These are phyloP conservation scores for Xylariaceae sp. DNA, from an alignment of 2,329 filamentous ascomycete genomes.

Conservation along the genomic window DNA sequence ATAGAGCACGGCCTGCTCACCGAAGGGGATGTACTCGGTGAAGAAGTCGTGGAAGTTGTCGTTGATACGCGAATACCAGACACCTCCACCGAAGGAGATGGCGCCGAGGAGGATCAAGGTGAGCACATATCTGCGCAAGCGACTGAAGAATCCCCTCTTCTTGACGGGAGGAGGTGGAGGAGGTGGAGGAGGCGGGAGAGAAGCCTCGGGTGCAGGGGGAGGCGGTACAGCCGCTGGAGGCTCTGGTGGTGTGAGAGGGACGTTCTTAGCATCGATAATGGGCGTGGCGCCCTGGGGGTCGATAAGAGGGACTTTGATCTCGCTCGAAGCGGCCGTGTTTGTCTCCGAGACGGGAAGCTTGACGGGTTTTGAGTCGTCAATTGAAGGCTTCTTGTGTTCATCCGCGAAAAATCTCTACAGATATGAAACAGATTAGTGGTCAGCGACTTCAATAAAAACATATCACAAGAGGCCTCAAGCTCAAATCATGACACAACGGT, in stretches of 20 bases:
- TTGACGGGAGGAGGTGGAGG: slow-evolving; percentile 41
- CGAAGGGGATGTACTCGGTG: slow-evolving; percentile 92
- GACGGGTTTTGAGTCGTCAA: slow-evolving; percentile 45
- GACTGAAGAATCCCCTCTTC: slow-evolving; percentile 65
- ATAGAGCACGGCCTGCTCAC: slow-evolving; percentile 90
- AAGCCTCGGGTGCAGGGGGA: slow-evolving; percentile 24
- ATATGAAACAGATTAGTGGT: slow-evolving; percentile 6
- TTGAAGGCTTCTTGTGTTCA: slow-evolving; percentile 47
- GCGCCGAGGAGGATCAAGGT: slow-evolving; percentile 72
- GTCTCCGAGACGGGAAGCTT: slow-evolving; percentile 54
- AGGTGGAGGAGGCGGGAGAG: slow-evolving; percentile 27
- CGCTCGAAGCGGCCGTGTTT: slow-evolving; percentile 44
- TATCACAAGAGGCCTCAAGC: slow-evolving; percentile 34
- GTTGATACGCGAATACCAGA: slow-evolving; percentile 88
- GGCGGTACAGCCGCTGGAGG: slow-evolving; percentile 28
- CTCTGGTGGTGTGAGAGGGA: slow-evolving; percentile 40
- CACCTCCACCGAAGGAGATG: slow-evolving; percentile 78
- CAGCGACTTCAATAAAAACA: background rate
- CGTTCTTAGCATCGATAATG: slow-evolving; percentile 35
- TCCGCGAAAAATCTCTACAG: slow-evolving; percentile 55
- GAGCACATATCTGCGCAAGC: slow-evolving; percentile 73
- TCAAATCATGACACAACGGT: background rate
- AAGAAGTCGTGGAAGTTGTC: slow-evolving; percentile 99
- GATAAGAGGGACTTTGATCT: slow-evolving; percentile 37
- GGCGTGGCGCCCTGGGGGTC: slow-evolving; percentile 35